These are phyloP conservation scores for Phytopythium oedochilum DNA, from an alignment of 352 stramenopile species.

Conservation along the genomic window DNA sequence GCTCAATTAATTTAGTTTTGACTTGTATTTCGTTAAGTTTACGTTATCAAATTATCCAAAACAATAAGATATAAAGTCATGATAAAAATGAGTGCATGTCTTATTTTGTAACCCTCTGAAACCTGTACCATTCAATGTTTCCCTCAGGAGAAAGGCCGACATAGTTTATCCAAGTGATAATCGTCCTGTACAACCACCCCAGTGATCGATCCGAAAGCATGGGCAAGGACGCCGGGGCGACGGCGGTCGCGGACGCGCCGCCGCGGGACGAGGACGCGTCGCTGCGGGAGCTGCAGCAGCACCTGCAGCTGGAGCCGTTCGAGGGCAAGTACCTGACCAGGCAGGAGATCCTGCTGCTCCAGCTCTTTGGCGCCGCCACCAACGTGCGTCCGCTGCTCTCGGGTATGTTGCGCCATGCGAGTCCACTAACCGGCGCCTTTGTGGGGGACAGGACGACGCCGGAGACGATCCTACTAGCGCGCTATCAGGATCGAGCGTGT, in stretches of 20 bases:
- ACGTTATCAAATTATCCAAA: too few relatives aligned
- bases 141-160: background rate
- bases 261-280: constrained; percentile 35
- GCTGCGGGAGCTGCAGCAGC: constrained; percentile 56
- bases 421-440: too few relatives aligned
- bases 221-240: constrained; percentile 16
- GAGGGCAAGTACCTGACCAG: constrained; percentile 71
- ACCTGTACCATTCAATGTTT: background rate
- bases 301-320: constrained; percentile 67
- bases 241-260: constrained; percentile 5
- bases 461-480: constrained; percentile 1
- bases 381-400: constrained; percentile 8
- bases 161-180: constrained; percentile 1
- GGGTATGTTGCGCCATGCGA: background rate
- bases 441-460: background rate
- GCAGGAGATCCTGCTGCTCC: constrained; percentile 70
- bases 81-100: too few relatives aligned
- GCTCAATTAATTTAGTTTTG: too few relatives aligned
- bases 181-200: too few relatives aligned
- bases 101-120: too few relatives aligned
- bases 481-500: constrained; percentile 10
- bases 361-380: constrained; percentile 50
- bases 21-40: too few relatives aligned
- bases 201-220: background rate
- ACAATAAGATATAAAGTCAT: too few relatives aligned